Percentiles rank a stretch among this genome's conserved stretches.
Conservation (phyloP, 768 basidiomycete genomes). For the Daedaleopsis nitida region DNA sequence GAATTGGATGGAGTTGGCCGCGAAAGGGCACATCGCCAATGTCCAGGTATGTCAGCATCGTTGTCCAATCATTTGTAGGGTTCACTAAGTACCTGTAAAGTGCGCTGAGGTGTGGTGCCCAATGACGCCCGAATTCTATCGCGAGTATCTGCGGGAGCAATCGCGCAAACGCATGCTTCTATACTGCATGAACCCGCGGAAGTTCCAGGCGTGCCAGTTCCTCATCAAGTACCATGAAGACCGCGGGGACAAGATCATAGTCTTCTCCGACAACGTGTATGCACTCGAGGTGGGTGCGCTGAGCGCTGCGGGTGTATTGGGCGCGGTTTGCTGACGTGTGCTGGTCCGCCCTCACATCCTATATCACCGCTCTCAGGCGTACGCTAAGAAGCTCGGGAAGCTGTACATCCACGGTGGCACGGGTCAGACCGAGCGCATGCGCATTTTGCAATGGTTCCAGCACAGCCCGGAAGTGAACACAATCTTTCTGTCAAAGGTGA, state of each 20-base stretch:
- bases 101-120: constrained; percentile 99
- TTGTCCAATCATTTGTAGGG: too few relatives aligned
- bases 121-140: constrained; percentile 99
- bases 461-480: constrained; percentile 95
- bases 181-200: constrained; percentile 99
- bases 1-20: constrained; percentile 99
- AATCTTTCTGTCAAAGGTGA: constrained; percentile 91
- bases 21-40: constrained; percentile 98
- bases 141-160: constrained; percentile 92
- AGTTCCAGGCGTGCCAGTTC: constrained; percentile 99
- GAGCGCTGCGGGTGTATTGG: neutral
- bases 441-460: constrained; percentile 94
- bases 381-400: constrained; percentile 92
- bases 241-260: constrained; percentile 98
- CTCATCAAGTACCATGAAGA: constrained; percentile 98
- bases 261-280: constrained; percentile 98
- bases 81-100: constrained; percentile 39
- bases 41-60: constrained; percentile 74
- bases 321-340: neutral
- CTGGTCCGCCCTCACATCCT: neutral
- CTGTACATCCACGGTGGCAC: constrained; percentile 96
- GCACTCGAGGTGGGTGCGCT: constrained; percentile 77
- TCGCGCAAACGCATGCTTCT: constrained; percentile 93
- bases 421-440: constrained; percentile 93
- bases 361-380: constrained; percentile 52